Evolutionary conservation across 495 filamentous ascomycete species (phyloP).

Genomic region (Aspergillus steynii): DNA sequence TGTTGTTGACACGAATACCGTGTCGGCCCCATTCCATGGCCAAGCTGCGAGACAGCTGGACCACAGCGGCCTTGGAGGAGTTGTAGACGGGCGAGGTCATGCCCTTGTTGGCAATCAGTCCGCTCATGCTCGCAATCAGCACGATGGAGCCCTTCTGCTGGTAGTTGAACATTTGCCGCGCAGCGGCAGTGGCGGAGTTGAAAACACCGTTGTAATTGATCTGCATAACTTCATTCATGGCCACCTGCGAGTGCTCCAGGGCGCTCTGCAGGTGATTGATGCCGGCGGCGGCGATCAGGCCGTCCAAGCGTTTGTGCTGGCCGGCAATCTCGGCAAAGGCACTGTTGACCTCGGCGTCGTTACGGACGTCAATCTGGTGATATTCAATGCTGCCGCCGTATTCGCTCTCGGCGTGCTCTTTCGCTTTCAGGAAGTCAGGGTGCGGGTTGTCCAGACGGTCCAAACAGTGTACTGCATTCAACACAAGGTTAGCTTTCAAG

Average conservation of each 20-base stretch:
- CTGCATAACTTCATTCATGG: constrained; percentile 65
- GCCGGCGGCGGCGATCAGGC: constrained; percentile 78
- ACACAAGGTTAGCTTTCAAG: background rate
- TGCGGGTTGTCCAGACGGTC: constrained; percentile 56
- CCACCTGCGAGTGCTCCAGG: constrained; percentile 65
- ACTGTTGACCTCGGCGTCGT: constrained; percentile 54
- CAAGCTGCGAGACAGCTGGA: constrained; percentile 62
- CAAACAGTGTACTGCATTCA: constrained; percentile 58
- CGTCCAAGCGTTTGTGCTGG: constrained; percentile 62
- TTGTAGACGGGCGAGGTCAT: constrained; percentile 69
- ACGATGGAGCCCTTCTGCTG: constrained; percentile 64
- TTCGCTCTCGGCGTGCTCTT: constrained; percentile 44
- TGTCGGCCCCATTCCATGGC: constrained; percentile 73
- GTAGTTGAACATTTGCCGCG: constrained; percentile 69
- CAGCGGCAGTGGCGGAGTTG: constrained; percentile 75
- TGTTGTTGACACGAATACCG: constrained; percentile 66
- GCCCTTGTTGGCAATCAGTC: constrained; percentile 75
- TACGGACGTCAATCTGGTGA: constrained; percentile 62
- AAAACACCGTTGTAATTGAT: constrained; percentile 78
- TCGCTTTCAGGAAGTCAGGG: constrained; percentile 49
- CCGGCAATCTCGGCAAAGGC: constrained; percentile 56
- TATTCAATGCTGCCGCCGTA: constrained; percentile 63
- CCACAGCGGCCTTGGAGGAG: constrained; percentile 67
- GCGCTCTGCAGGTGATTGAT: constrained; percentile 74
- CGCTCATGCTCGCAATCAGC: constrained; percentile 79